Evolutionary conservation across 2,329 filamentous ascomycete genomes (phyloP), one percentile per base, ranked within the genome.

Genomic region (Cryphonectria japonica): DNA sequence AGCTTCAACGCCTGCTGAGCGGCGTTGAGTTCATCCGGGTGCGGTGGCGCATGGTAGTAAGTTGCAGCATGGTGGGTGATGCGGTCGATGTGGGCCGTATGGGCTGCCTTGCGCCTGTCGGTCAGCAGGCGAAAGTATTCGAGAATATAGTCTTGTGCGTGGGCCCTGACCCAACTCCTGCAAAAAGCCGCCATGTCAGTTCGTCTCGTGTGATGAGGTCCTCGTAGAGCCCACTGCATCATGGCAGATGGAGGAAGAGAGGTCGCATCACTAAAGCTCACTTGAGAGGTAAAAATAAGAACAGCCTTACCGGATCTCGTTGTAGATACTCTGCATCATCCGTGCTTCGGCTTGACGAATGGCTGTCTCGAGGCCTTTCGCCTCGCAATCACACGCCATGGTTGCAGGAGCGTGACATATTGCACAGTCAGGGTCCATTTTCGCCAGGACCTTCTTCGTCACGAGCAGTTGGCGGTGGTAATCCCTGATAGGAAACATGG

Each of bases 381-480:
- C 87, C 82, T 92, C 90, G 78, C 90, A 92, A 74, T 90, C 88
- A 79, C 90, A 92, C 73, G 82, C 84, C 75, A 85, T 78, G 59
- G 82, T 83, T 62, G 89, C 88, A 73, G 89, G 88, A 73, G 85
- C 84, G 76, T 84, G 84, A 79, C 90, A 92, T 77, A 92, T 89
- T 68, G 89, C 89, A 80, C 90, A 92, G 80, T 91, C 88, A 60
- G 89, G 89, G 76, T 92, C 89, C 88, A 91, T 91, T 80, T 85
- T 89, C 79, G 87, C 85, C 78, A 86, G 76, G 82, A 83, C 82
- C 74, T 82, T 84, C 84, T 85, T 88, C 88, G 73, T 68, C 77
- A 70, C 79, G 75, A 79, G 78, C n/a, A 64, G 71, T 50, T 62
- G 59, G 57, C 68, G 67, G 70, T 71, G 71, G 69, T 70, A 54